Percentiles rank a stretch among this genome's conserved stretches.
Conservation (phyloP, 164 flowering plant species). For the Euptelea pleiosperma region DNA sequence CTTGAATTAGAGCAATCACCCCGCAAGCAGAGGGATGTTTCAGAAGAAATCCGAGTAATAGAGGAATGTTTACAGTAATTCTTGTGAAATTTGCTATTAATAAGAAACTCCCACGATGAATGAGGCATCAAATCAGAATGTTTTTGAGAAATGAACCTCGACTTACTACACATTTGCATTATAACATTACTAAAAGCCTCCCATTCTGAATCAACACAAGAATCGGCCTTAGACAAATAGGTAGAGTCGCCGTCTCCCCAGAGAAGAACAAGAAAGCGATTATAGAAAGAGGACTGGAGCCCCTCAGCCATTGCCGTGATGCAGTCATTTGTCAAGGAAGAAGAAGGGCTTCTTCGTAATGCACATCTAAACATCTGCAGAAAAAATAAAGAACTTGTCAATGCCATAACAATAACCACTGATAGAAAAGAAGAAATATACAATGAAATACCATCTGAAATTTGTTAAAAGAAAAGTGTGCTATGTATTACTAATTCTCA, state of each 20-base stretch:
- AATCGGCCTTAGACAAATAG: conserved; percentile 41
- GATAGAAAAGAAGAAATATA: background rate
- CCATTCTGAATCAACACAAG: conserved; percentile 73
- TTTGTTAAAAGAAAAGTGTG: no score
- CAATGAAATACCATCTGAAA: no score
- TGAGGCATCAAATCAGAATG: conserved; percentile 18
- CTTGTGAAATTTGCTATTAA: conserved; percentile 66
- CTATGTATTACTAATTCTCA: no score
- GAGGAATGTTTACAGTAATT: conserved; percentile 35
- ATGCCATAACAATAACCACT: conserved; percentile 1
- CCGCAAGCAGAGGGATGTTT: conserved; percentile 12
- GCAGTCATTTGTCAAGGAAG: conserved; percentile 80
- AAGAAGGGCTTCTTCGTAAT: conserved; percentile 64
- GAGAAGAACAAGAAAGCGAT: conserved; percentile 61
- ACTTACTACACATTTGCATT: conserved; percentile 43
- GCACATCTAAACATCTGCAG: conserved; percentile 76
- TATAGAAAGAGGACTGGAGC: conserved; percentile 55
- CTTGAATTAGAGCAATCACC: conserved; percentile 23
- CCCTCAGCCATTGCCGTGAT: conserved; percentile 85
- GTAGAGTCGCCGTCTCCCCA: conserved; percentile 64
- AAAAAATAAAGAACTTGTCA: conserved; percentile 9
- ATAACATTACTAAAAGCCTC: conserved; percentile 56
- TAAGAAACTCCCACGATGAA: conserved; percentile 85
- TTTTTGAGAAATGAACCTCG: conserved; percentile 14
- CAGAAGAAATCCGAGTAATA: conserved; percentile 27